These are phyloP conservation scores for Boletales sp. DNA, from an alignment of 768 basidiomycete species.

Conservation along the genomic window DNA sequence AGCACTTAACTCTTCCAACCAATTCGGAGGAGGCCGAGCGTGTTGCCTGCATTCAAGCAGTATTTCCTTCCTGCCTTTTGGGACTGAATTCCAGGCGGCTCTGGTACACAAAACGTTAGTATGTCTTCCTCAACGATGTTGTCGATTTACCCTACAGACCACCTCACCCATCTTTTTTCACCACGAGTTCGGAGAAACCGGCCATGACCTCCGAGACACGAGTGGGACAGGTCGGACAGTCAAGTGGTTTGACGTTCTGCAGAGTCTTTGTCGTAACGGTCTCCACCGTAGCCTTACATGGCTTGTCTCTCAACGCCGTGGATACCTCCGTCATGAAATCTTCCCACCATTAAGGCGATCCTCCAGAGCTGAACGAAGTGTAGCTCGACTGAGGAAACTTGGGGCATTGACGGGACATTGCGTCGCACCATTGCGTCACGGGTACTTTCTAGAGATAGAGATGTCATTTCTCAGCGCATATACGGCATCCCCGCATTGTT, in stretches of 20 bases:
- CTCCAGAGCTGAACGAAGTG: not conserved
- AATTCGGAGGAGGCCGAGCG: too few species aligned
- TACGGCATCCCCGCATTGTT: slow-evolving; percentile 9
- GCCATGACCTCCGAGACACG: slow-evolving; percentile 8
- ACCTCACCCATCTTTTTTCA: slow-evolving; percentile 7
- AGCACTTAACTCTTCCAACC: too few species aligned
- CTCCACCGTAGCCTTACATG: slow-evolving; percentile 11
- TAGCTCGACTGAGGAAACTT: not conserved
- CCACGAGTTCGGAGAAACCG: slow-evolving; percentile 10
- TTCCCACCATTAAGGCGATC: slow-evolving; percentile 21
- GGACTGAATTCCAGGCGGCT: slow-evolving; percentile 1
- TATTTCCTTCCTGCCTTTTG: too few species aligned
- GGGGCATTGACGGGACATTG: not conserved
- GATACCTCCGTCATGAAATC: slow-evolving; percentile 15
- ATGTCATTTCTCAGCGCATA: not conserved
- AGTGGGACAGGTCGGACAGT: slow-evolving; percentile 2
- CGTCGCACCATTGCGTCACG: not conserved
- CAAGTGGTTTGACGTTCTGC: not conserved
- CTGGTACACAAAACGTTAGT: not conserved
- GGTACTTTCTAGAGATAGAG: slow-evolving; percentile 1
- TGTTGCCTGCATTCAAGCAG: too few species aligned
- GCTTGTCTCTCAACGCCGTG: slow-evolving; percentile 13
- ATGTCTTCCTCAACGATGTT: not conserved
- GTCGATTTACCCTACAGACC: slow-evolving; percentile 10
- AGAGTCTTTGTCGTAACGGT: not conserved